Conservation (phyloP, 345 rosid genomes). For the Heritiera littoralis region DNA sequence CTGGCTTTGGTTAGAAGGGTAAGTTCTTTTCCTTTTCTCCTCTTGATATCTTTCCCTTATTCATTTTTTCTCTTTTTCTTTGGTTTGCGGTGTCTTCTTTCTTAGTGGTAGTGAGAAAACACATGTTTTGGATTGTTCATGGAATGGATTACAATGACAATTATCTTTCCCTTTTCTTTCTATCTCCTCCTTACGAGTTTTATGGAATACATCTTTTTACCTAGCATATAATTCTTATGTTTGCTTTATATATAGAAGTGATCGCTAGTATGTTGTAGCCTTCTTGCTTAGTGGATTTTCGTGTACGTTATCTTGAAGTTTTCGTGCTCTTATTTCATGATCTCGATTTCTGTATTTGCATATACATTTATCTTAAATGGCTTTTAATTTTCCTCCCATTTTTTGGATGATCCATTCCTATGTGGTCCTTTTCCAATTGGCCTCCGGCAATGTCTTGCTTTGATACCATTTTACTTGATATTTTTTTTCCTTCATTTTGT, state of each 20-base stretch:
- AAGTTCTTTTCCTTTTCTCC: constrained; percentile 29
- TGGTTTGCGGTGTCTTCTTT: not conserved
- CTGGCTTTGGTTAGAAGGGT: constrained; percentile 91
- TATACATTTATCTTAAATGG: not conserved
- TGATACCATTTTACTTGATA: not conserved
- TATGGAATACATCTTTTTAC: not conserved
- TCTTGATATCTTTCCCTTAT: not conserved
- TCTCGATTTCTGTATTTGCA: not conserved
- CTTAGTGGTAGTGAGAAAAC: not conserved
- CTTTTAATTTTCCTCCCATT: not conserved
- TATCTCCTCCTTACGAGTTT: not conserved
- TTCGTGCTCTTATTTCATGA: not conserved
- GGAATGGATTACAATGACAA: not conserved
- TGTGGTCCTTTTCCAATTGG: not conserved
- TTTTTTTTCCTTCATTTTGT: constrained; percentile 9
- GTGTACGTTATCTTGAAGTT: not conserved
- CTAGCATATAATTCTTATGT: not conserved
- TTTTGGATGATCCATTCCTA: not conserved
- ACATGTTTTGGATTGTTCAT: not conserved
- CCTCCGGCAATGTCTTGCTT: not conserved
- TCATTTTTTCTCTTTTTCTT: not conserved
- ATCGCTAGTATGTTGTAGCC: not conserved
- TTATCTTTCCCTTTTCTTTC: not conserved
- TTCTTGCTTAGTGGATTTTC: not conserved
- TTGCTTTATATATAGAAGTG: constrained; percentile 2